Evolutionary conservation across 192 early-diverging fungal genomes (phyloP).

Genomic region (Coemansia sp.): DNA sequence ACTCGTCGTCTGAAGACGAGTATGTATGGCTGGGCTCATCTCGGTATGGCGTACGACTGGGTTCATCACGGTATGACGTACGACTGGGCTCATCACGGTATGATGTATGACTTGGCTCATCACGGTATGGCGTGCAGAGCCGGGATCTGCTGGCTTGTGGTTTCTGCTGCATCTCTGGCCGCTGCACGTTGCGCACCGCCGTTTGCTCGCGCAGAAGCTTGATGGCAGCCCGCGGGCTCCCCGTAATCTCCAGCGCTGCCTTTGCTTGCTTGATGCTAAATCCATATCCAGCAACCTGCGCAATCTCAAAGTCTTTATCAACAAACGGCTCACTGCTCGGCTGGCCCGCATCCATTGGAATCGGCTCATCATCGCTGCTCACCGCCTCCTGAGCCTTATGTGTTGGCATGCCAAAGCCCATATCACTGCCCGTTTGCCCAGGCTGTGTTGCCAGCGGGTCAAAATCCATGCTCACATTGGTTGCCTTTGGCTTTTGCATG

Average conservation of each 20-base stretch:
- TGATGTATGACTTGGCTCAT: neutral
- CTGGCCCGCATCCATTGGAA: conserved; percentile 27
- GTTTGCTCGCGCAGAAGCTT: conserved; percentile 43
- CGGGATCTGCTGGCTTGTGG: neutral
- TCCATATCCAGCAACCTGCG: conserved; percentile 78
- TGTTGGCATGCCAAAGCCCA: neutral
- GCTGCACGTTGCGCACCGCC: conserved; percentile 8
- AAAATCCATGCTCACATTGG: conserved; percentile 31
- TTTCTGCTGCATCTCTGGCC: conserved; percentile 2
- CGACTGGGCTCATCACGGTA: no score
- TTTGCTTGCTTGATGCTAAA: conserved; percentile 67
- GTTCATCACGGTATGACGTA: no score
- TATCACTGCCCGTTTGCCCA: neutral
- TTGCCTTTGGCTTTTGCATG: conserved; percentile 15
- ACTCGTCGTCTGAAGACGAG: no score
- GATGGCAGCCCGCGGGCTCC: conserved; percentile 61
- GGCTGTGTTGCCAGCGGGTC: conserved; percentile 22
- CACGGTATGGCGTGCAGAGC: conserved; percentile 16
- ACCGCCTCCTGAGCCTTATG: neutral
- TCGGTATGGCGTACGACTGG: no score
- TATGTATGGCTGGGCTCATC: neutral
- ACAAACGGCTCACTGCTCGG: conserved; percentile 19
- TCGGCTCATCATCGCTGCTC: conserved; percentile 35
- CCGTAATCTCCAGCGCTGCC: conserved; percentile 68
- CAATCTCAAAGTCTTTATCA: conserved; percentile 59